phyloP scores from a whole-genome alignment of 139 green algal genomes.

The Chlamydomonas applanata region DNA sequence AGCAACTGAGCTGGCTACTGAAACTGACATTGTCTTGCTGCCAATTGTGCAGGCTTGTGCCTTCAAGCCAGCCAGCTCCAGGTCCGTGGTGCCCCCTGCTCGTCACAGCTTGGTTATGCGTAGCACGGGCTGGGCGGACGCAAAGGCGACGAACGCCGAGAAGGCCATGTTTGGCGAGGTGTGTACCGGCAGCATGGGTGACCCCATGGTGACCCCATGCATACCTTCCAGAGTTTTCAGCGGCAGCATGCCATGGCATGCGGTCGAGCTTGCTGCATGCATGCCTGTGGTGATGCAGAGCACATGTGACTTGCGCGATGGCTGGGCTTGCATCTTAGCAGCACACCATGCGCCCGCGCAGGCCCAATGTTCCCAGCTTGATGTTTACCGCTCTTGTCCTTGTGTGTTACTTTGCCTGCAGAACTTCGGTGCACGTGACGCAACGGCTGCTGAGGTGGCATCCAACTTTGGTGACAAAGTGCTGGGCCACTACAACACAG shows the following conservation, averaged over 20 bases:
- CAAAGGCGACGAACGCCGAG: conserved; percentile 13
- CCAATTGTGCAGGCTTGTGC: no score
- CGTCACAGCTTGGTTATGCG: conserved; percentile 3
- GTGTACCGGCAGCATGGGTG: not conserved
- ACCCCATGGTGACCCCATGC: not conserved
- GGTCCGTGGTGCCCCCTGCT: no score
- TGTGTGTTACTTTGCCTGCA: conserved; percentile 10
- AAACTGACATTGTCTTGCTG: no score
- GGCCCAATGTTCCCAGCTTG: not conserved
- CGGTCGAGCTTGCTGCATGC: not conserved
- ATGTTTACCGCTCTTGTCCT: not conserved
- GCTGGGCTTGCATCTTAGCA: not conserved
- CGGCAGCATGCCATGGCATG: not conserved
- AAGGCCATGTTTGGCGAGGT: conserved; percentile 50
- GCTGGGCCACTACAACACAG: conserved; percentile 88
- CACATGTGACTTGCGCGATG: no score
- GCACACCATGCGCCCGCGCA: not conserved
- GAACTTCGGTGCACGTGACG: conserved; percentile 86
- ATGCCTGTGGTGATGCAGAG: not conserved
- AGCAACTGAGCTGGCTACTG: no score
- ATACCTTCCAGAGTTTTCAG: not conserved
- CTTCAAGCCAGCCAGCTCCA: no score
- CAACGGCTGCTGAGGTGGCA: conserved; percentile 77
- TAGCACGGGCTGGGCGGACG: conserved; percentile 18
- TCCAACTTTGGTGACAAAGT: conserved; percentile 81